Evolutionary conservation across 306 rosid species (phyloP).

Genomic region (Dryas drummondii): DNA sequence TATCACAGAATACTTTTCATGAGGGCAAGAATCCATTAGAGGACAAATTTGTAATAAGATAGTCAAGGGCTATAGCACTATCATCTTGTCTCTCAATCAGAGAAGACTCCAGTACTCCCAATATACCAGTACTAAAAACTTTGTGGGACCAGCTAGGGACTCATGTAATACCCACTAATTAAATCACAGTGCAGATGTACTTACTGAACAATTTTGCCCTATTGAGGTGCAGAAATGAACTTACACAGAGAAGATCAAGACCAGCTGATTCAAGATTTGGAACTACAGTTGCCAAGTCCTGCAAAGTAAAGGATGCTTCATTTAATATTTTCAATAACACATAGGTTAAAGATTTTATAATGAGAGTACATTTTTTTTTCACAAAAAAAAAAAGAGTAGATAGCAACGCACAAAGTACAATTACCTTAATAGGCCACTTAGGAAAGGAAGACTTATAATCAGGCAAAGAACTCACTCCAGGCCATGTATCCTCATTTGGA

Average conservation of each 20-base stretch:
- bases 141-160: neutral
- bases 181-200: neutral
- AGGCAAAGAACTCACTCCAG: constrained; percentile 95
- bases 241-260: constrained; percentile 86
- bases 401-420: constrained; percentile 1
- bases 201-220: neutral
- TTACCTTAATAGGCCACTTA: constrained; percentile 87
- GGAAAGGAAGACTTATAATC: constrained; percentile 95
- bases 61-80: neutral
- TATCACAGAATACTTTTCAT: neutral
- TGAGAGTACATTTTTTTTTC: neutral
- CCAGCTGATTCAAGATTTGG: constrained; percentile 86
- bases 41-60: neutral
- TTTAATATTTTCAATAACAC: constrained; percentile 12
- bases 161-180: neutral
- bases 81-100: constrained; percentile 19
- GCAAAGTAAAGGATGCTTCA: constrained; percentile 25
- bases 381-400: neutral
- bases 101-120: neutral
- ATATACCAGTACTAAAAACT: neutral
- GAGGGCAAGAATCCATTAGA: neutral
- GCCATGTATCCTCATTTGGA: constrained; percentile 95
- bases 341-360: neutral
- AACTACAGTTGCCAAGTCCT: constrained; percentile 79
- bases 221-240: constrained; percentile 27